Conservation (phyloP, 345 rosid genomes). For the Lepidium sativum region DNA sequence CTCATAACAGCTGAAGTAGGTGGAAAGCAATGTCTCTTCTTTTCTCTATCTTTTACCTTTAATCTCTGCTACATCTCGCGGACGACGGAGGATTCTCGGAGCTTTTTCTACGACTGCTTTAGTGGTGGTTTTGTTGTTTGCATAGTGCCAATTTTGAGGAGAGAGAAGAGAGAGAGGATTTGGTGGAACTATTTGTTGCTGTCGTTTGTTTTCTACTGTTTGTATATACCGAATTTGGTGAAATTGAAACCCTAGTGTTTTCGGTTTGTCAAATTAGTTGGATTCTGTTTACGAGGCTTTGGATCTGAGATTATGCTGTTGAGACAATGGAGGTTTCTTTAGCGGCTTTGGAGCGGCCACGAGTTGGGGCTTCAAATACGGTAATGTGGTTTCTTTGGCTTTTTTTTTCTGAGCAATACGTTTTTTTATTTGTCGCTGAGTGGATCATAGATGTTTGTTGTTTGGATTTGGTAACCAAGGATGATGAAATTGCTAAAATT, state of each 20-base stretch:
- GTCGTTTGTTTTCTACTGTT: slow-evolving; percentile 5
- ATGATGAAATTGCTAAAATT: not conserved
- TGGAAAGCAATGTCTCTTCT: slow-evolving; percentile 45
- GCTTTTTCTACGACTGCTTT: not conserved
- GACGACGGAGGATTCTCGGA: not conserved
- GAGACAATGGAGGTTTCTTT: slow-evolving; percentile 72
- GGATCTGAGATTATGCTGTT: slow-evolving; percentile 32
- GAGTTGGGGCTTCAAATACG: slow-evolving; percentile 62
- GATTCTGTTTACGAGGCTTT: not conserved
- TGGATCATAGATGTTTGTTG: not conserved
- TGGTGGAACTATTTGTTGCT: slow-evolving; percentile 11
- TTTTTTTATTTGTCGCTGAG: not conserved
- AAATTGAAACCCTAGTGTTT: slow-evolving; percentile 12
- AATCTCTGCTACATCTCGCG: slow-evolving; percentile 15
- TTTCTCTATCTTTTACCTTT: slow-evolving; percentile 3
- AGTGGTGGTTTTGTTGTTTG: not conserved
- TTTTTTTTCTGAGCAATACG: not conserved
- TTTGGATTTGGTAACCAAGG: not conserved
- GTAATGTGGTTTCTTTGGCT: slow-evolving; percentile 25
- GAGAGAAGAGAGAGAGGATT: not conserved
- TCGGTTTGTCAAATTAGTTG: not conserved
- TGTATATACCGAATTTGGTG: slow-evolving; percentile 4
- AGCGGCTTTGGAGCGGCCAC: slow-evolving; percentile 80
- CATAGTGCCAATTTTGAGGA: not conserved
- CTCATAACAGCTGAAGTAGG: slow-evolving; percentile 28